Conservation (phyloP, 352 stramenopile species). For the Phytophthora ramorum region DNA sequence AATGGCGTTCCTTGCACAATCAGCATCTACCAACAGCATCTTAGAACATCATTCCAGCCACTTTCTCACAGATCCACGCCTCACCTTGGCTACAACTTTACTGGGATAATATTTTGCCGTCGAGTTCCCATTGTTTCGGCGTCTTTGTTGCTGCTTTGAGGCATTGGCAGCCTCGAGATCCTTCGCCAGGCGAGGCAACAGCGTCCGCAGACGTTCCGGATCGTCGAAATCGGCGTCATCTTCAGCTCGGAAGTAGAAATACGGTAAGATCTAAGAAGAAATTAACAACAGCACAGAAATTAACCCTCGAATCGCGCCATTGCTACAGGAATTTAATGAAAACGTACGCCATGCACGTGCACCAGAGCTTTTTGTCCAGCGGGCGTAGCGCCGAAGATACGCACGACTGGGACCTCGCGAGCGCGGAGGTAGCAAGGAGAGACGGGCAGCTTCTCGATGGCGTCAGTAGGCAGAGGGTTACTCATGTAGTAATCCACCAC, state of each 20-base stretch:
- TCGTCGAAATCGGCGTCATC: slow-evolving; percentile 72
- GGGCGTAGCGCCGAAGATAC: slow-evolving; percentile 90
- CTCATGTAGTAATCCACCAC: slow-evolving; percentile 88
- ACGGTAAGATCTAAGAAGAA: slow-evolving; percentile 79
- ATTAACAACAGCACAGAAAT: background rate
- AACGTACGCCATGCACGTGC: slow-evolving; percentile 87
- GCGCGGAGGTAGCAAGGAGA: slow-evolving; percentile 79
- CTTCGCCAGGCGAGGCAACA: slow-evolving; percentile 75
- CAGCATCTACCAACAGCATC: slow-evolving; percentile 59
- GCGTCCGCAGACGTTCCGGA: slow-evolving; percentile 48
- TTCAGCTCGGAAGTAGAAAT: slow-evolving; percentile 89
- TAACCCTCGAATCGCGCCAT: background rate
- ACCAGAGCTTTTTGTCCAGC: slow-evolving; percentile 91
- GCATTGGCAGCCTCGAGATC: slow-evolving; percentile 71
- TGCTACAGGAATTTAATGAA: background rate
- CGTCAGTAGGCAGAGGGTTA: slow-evolving; percentile 54
- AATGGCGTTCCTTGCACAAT: slow-evolving; percentile 90
- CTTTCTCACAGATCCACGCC: background rate
- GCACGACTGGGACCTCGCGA: slow-evolving; percentile 83
- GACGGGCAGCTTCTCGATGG: slow-evolving; percentile 51
- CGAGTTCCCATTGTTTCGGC: slow-evolving; percentile 17
- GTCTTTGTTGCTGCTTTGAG: slow-evolving; percentile 51
- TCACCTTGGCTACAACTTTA: slow-evolving; percentile 81
- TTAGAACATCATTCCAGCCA: background rate
- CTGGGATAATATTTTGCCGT: background rate